Evolutionary conservation across 257 asterid genomes (phyloP).

Genomic region (Petunia secreta): DNA sequence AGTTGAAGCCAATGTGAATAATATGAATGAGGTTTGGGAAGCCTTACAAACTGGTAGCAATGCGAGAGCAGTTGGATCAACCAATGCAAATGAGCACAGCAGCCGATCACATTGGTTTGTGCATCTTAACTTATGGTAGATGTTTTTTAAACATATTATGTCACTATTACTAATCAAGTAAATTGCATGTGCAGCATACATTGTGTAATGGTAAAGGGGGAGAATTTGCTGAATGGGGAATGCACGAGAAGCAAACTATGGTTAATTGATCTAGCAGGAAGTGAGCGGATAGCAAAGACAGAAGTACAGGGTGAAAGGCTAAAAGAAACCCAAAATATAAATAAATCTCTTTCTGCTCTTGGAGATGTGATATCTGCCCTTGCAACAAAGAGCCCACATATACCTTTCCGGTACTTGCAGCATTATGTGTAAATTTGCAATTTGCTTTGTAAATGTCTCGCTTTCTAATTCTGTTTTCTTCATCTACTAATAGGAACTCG

Average conservation of each 20-base stretch:
- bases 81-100: constrained; percentile 89
- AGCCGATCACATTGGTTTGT: constrained; percentile 95
- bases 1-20: constrained; percentile 79
- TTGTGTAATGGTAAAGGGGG: constrained; percentile 96
- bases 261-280: constrained; percentile 94
- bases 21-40: constrained; percentile 88
- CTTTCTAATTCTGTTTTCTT: constrained; percentile 29
- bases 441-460: neutral
- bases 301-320: constrained; percentile 93
- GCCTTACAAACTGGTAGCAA: constrained; percentile 82
- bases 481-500: constrained; percentile 68
- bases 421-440: neutral
- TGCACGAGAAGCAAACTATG: constrained; percentile 91
- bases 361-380: constrained; percentile 97
- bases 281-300: constrained; percentile 91
- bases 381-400: constrained; percentile 82
- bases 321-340: constrained; percentile 92
- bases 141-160: neutral
- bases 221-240: constrained; percentile 79
- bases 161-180: neutral
- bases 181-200: constrained; percentile 64
- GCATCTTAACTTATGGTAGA: constrained; percentile 26
- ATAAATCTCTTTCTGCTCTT: constrained; percentile 91
- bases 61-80: constrained; percentile 88
- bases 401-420: constrained; percentile 72